Conservation (phyloP, 345 rosid species). For the Populus deltoides region DNA sequence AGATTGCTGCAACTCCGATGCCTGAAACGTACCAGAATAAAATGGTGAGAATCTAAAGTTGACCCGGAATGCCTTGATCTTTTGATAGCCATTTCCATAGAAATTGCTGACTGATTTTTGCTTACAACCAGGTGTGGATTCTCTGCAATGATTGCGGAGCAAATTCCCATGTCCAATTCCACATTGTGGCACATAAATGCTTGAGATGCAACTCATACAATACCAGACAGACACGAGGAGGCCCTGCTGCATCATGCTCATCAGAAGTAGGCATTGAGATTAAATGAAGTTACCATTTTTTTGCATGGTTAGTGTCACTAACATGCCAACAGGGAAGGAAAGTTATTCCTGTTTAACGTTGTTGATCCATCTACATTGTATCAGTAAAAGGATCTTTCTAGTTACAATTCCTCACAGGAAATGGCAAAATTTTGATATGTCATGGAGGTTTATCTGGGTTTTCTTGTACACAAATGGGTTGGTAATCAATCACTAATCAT, state of each 20-base stretch:
- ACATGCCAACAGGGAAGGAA: too few relatives aligned
- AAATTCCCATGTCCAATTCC: slow-evolving; percentile 60
- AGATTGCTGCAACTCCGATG: slow-evolving; percentile 82
- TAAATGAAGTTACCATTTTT: too few relatives aligned
- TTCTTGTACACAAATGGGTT: too few relatives aligned
- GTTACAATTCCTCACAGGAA: too few relatives aligned
- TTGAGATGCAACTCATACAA: slow-evolving; percentile 69
- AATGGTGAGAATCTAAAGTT: slow-evolving; percentile 58
- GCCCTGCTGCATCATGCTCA: slow-evolving; percentile 51
- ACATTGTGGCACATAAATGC: slow-evolving; percentile 73
- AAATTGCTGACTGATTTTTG: neutral
- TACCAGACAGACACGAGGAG: slow-evolving; percentile 60
- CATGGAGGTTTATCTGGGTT: too few relatives aligned
- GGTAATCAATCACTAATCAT: too few relatives aligned
- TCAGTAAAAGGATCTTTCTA: too few relatives aligned
- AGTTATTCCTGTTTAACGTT: too few relatives aligned
- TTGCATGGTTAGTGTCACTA: too few relatives aligned
- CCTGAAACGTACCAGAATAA: slow-evolving; percentile 63
- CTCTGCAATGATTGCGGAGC: slow-evolving; percentile 83
- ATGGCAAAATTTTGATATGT: too few relatives aligned
- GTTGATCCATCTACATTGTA: too few relatives aligned
- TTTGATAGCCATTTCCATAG: neutral
- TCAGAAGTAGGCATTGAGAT: neutral
- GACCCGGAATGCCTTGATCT: neutral
- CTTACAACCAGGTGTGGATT: slow-evolving; percentile 61